These are phyloP conservation scores for Crepidotus variabilis DNA, from an alignment of 768 basidiomycete species.

Conservation along the genomic window DNA sequence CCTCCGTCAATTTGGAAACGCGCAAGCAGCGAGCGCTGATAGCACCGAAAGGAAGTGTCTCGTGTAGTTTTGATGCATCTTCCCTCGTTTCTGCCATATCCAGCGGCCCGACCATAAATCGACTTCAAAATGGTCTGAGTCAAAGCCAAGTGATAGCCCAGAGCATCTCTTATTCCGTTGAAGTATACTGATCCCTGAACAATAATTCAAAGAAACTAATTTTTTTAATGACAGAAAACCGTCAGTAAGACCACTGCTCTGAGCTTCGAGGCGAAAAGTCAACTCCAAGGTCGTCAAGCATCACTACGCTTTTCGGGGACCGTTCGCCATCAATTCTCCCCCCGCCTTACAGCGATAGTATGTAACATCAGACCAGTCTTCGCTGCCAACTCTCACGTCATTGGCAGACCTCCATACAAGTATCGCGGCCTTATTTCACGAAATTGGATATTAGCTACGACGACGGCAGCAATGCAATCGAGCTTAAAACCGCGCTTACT, in stretches of 20 bases:
- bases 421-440: conserved; percentile 38
- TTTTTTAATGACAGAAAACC: conserved; percentile 36
- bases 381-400: conserved; percentile 7
- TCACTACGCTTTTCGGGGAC: conserved; percentile 57
- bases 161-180: conserved; percentile 10
- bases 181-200: conserved; percentile 11
- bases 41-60: conserved; percentile 40
- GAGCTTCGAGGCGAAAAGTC: conserved; percentile 35
- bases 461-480: conserved; percentile 41
- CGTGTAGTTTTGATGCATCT: conserved; percentile 45
- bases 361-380: conserved; percentile 9
- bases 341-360: conserved; percentile 50
- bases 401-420: conserved; percentile 33
- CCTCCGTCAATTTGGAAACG: conserved; percentile 33
- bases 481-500: conserved; percentile 32
- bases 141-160: conserved; percentile 7
- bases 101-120: background rate
- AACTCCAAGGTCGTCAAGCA: conserved; percentile 19
- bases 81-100: conserved; percentile 11
- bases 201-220: background rate
- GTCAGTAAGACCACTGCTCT: conserved; percentile 43
- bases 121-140: conserved; percentile 6
- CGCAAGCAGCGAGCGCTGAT: conserved; percentile 34
- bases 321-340: conserved; percentile 73
- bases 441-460: conserved; percentile 45